phyloP scores from a whole-genome alignment of 2,329 filamentous ascomycete genomes.

The Penicillium sp. region DNA sequence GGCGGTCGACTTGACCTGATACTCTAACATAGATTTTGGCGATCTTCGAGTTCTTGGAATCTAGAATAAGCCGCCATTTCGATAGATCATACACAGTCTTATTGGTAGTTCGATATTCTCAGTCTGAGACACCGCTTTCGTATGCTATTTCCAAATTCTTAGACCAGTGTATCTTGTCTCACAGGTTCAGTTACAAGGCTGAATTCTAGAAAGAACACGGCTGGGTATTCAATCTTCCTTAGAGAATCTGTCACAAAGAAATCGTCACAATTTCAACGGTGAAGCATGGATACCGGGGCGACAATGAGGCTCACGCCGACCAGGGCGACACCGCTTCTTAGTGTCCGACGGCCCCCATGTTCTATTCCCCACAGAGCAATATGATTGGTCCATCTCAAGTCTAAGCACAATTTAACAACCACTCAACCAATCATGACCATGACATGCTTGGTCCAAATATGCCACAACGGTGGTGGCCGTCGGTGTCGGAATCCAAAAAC shows the following conservation, averaged over 20 bases:
- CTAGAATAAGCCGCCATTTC: background rate
- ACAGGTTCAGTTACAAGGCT: background rate
- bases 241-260: background rate
- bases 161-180: background rate
- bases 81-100: slow-evolving; percentile 1
- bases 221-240: background rate
- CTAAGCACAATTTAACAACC: slow-evolving; percentile 12
- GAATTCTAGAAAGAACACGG: background rate
- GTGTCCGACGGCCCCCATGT: slow-evolving; percentile 8
- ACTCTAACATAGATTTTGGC: background rate
- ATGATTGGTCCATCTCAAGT: slow-evolving; percentile 11
- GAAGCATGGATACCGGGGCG: background rate
- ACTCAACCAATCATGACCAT: slow-evolving; percentile 9
- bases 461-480: slow-evolving; percentile 19
- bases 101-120: background rate
- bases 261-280: background rate
- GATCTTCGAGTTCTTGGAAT: background rate
- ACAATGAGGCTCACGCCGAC: slow-evolving; percentile 8
- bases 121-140: background rate
- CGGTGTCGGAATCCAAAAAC: slow-evolving; percentile 17
- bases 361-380: background rate
- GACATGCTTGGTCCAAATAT: slow-evolving; percentile 3
- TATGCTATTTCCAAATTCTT: background rate
- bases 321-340: slow-evolving; percentile 22
- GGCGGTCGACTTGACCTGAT: slow-evolving; percentile 3